These are phyloP conservation scores for Circinella umbellata DNA, from an alignment of 371 early-diverging fungal species.

Conservation along the genomic window DNA sequence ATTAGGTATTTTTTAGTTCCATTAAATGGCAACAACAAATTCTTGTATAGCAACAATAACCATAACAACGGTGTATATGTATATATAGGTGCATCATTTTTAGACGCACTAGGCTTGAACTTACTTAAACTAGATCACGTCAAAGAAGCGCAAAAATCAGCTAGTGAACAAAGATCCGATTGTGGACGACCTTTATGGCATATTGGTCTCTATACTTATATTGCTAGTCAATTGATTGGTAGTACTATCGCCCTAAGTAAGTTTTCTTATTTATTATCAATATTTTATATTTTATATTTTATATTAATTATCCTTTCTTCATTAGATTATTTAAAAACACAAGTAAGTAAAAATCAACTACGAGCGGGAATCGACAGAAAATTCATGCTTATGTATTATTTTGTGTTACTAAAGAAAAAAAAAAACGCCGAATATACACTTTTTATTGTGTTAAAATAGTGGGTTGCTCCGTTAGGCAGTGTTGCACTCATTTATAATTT, in stretches of 20 bases:
- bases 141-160: constrained; percentile 52
- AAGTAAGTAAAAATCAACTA: constrained; percentile 26
- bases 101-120: constrained; percentile 77
- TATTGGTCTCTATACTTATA: constrained; percentile 69
- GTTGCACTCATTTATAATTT: constrained; percentile 75
- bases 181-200: constrained; percentile 74
- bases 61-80: constrained; percentile 9
- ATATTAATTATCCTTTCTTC: not conserved
- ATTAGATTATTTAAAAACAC: constrained; percentile 73
- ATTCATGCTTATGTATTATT: constrained; percentile 6
- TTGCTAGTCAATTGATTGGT: constrained; percentile 67
- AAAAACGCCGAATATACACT: constrained; percentile 6
- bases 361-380: not conserved
- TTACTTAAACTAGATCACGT: constrained; percentile 72
- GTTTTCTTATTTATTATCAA: constrained; percentile 11
- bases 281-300: not conserved
- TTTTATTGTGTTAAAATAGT: constrained; percentile 29
- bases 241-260: constrained; percentile 73
- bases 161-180: constrained; percentile 58
- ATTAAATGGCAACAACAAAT: not conserved
- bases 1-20: constrained; percentile 31
- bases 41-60: not conserved
- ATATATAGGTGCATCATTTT: constrained; percentile 53
- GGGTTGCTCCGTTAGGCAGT: constrained; percentile 77
- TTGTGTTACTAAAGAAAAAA: constrained; percentile 19